These are phyloP conservation scores for Thymus mandschuricus DNA, from an alignment of 257 asterid species.

Conservation along the genomic window DNA sequence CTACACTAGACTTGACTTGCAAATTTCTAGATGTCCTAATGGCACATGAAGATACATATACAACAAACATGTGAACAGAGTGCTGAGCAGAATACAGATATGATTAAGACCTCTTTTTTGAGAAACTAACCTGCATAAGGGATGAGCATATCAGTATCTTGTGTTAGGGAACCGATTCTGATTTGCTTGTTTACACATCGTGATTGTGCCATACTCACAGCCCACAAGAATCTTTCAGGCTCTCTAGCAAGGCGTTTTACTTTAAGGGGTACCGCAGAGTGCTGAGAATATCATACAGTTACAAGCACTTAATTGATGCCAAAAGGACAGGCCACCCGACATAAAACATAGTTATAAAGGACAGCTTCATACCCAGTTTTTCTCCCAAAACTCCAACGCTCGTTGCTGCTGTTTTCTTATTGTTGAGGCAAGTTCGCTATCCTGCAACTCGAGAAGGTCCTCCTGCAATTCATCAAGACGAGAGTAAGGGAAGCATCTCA, in stretches of 20 bases:
- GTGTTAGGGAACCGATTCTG: conserved; percentile 86
- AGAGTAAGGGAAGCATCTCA: conserved; percentile 29
- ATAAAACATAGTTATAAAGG: conserved; percentile 23
- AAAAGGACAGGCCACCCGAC: conserved; percentile 17
- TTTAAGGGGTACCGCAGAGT: conserved; percentile 91
- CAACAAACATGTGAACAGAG: neutral
- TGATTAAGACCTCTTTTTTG: neutral
- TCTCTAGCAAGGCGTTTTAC: conserved; percentile 88
- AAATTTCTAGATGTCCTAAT: neutral
- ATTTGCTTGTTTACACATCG: conserved; percentile 74
- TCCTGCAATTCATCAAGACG: conserved; percentile 55
- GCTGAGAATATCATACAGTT: conserved; percentile 48
- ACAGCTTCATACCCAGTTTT: conserved; percentile 74
- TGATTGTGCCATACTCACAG: conserved; percentile 86
- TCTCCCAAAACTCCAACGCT: conserved; percentile 89
- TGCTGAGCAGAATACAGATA: neutral
- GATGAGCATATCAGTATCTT: conserved; percentile 83
- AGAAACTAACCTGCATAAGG: conserved; percentile 96
- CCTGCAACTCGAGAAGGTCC: conserved; percentile 93
- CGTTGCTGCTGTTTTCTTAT: conserved; percentile 75
- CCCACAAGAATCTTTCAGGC: conserved; percentile 96
- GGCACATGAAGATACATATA: conserved; percentile 4
- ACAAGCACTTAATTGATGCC: conserved; percentile 28
- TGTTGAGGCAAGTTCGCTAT: conserved; percentile 75
- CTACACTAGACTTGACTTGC: conserved; percentile 4